phyloP scores from a whole-genome alignment of 805 yeast genomes.

The Sporopachydermia lactativora region DNA sequence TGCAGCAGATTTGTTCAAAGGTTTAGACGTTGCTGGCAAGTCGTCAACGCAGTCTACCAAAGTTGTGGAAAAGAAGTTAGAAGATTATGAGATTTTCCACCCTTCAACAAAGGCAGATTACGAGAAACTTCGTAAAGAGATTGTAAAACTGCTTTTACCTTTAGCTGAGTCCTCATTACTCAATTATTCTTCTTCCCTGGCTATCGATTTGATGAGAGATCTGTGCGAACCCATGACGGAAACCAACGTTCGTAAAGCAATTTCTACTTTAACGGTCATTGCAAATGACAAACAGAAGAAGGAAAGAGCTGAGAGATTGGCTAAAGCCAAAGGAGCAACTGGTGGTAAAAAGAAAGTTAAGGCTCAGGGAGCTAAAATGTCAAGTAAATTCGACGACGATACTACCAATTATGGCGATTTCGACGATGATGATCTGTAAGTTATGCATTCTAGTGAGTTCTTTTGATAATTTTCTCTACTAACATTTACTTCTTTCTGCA shows the following conservation, averaged over 20 bases:
- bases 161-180: conserved; percentile 48
- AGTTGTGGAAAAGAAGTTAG: conserved; percentile 20
- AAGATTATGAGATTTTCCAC: conserved; percentile 37
- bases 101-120: conserved; percentile 71
- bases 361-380: conserved; percentile 66
- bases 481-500: not conserved
- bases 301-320: conserved; percentile 78
- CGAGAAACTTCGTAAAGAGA: conserved; percentile 61
- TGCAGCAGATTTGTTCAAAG: conserved; percentile 87
- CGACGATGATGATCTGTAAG: conserved; percentile 20
- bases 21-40: conserved; percentile 37
- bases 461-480: too few relatives aligned
- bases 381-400: conserved; percentile 50
- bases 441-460: too few relatives aligned
- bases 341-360: conserved; percentile 91
- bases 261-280: conserved; percentile 69
- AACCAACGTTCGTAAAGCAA: conserved; percentile 75
- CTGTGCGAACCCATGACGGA: conserved; percentile 65
- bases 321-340: conserved; percentile 73
- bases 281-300: conserved; percentile 77
- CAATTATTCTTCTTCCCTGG: conserved; percentile 60
- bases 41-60: conserved; percentile 17
- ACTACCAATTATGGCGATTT: conserved; percentile 31
- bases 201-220: conserved; percentile 79
- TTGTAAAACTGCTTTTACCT: conserved; percentile 44